Evolutionary conservation across 2,329 filamentous ascomycete species (phyloP), one percentile per base, ranked within the genome.

Genomic region (Stagonosporopsis tanaceti): DNA sequence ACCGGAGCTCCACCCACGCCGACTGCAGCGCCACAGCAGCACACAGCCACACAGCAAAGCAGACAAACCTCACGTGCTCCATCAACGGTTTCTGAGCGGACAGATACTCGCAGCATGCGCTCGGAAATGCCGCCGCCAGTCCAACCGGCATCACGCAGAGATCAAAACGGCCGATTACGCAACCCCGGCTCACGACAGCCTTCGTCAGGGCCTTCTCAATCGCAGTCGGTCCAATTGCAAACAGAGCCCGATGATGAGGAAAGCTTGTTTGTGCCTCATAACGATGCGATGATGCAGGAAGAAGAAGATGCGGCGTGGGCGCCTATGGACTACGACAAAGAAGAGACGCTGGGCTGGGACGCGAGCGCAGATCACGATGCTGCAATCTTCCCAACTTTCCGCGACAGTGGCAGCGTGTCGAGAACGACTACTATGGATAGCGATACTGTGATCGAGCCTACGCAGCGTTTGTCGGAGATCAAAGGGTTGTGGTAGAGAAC

Each of bases 321-420:
- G 62, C 90, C 90, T 2, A 81, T 89, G 2, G 83, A 86, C 50
- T 87, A 87, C 42, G 85, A 86, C 6, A 87, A 88, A 28, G 85
- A 87, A 51, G 86, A 87, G 47, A 87, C 87, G 65, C 78, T 93
- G 41, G 88, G 87, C 35, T 94, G 91, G 91, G 89, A 93, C 74
- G 83, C 87, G 48, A 89, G 85, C 68, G 85, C 83, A 35, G 83
- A 89, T 45, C 66, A 76, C 47, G 73, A 75, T 38, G 61, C 64
- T 40, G 70, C 67, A 1, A 69, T 70, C 12, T 80, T 79, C 53
- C 77, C 79, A 6, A 81, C 79, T 0, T 79, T 82, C 53, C 73
- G 77, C 8, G 80, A 82, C 59, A 78, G 72, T 39, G 72, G 69
- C 8, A 71, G 67, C 46, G 63, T 67, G 38, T 61, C 70, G 28